Evolutionary conservation across 2,329 filamentous ascomycete species (phyloP).

Genomic region (Aaosphaeria arxii): DNA sequence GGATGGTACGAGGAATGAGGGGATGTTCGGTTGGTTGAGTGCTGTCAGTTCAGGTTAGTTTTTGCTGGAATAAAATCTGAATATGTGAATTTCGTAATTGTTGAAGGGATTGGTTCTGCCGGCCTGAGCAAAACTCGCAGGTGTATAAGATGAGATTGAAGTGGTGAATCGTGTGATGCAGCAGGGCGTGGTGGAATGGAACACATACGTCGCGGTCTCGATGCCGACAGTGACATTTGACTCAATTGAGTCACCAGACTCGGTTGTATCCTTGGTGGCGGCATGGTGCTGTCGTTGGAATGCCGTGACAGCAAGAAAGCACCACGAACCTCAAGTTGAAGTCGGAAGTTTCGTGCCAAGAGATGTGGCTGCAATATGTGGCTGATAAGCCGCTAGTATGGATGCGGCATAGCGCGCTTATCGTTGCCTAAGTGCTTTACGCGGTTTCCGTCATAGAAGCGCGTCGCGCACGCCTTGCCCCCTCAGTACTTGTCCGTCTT

Average conservation of each 20-base stretch:
- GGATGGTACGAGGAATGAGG: slow-evolving; percentile 42
- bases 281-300: slow-evolving; percentile 31
- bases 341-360: slow-evolving; percentile 12
- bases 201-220: slow-evolving; percentile 20
- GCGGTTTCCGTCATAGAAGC: slow-evolving; percentile 15
- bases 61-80: too few relatives aligned
- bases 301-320: slow-evolving; percentile 6
- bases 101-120: too few relatives aligned
- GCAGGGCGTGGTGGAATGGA: slow-evolving; percentile 14
- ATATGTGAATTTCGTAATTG: too few relatives aligned
- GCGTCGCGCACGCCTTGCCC: slow-evolving; percentile 6
- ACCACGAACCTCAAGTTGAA: background rate
- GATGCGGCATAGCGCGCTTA: slow-evolving; percentile 6
- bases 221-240: slow-evolving; percentile 20
- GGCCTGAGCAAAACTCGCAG: background rate
- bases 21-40: slow-evolving; percentile 19
- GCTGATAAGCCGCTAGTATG: background rate
- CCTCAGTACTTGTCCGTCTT: background rate
- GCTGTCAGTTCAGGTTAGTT: slow-evolving; percentile 4
- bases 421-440: slow-evolving; percentile 15
- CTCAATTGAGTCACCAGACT: slow-evolving; percentile 34
- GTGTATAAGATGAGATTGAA: background rate
- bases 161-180: background rate
- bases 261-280: slow-evolving; percentile 36
- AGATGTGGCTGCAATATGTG: slow-evolving; percentile 9